Base-by-base conservation (phyloP, 106 monocot species). In the Acorus calamus region DNA sequence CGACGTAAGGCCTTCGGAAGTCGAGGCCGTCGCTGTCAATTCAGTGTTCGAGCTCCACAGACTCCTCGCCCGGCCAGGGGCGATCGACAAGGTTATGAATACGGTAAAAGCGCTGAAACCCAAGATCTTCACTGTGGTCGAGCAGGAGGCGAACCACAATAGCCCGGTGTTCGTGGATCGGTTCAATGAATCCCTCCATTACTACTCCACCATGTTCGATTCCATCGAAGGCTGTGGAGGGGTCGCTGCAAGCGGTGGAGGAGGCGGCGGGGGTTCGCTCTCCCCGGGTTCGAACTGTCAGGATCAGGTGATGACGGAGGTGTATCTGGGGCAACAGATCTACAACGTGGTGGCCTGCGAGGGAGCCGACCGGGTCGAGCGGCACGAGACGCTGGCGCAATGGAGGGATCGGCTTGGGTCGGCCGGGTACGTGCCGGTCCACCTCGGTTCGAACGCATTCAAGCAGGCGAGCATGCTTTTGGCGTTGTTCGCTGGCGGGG, bases 141-240 rank as follows among this genome's bases (percentile, higher is more conserved):
- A 94, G 74, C 84, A 94, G 68, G 94, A 94, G 51, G 83, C 89
- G 41, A 84, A 80, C 78, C 89, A 94, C 82, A 94, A 94, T 80
- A 82, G 82, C 3, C 58, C 78, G 5, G 61, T 63, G 9, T 90
- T 90, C 62, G 4, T 78, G 42, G 94, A 80, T 3, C 75, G 92
- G 46, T 88, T 88, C 76, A 85, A 74, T 8, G 88, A 88, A 66
- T 77, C 92, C 9, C 70, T 90, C 55, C 94, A 96, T 78, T 94
- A 94, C 74, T 94, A 94, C 67, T 94, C 89, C 3, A 87, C 86
- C 63, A 89, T 94, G 94, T 94, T 94, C 66, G 94, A 94, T 64
- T 94, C 89, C 6, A 67, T 94, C 53, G 94, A 89, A 59, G 78
- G 83, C 64, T 77, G 73, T 41, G 73, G 50, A 3, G 44, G 49